A percentile compares a stretch with the other conserved stretches of the same genome.
Evolutionary conservation across 2,329 filamentous ascomycete species (phyloP).

Genomic region (Pseudocercospora musae): DNA sequence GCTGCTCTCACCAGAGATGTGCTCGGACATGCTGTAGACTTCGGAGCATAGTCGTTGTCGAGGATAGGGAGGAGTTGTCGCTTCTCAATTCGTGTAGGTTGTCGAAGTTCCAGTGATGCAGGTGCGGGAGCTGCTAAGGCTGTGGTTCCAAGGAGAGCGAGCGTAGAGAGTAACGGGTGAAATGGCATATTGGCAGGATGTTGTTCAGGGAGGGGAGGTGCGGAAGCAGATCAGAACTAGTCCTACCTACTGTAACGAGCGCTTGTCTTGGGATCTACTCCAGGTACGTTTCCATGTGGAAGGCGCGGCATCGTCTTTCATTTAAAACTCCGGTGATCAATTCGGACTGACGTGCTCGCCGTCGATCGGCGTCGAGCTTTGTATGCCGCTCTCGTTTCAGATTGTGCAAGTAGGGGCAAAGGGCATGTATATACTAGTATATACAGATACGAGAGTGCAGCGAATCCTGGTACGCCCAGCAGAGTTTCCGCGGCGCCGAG

Average conservation of each 20-base stretch:
- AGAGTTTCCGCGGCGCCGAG: no score
- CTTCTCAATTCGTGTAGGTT: constrained; percentile 3
- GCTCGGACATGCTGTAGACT: constrained; percentile 39
- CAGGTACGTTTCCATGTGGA: neutral
- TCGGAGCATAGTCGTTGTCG: constrained; percentile 31
- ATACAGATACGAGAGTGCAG: no score
- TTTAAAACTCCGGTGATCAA: neutral
- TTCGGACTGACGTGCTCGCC: neutral
- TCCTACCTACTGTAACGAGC: neutral
- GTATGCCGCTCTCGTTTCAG: neutral
- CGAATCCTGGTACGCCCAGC: neutral
- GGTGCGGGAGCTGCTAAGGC: constrained; percentile 6
- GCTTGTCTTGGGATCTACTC: neutral
- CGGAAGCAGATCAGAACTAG: neutral
- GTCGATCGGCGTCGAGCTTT: neutral
- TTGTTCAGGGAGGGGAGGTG: neutral
- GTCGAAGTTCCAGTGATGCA: neutral
- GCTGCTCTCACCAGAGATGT: constrained; percentile 38
- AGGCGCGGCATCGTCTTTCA: neutral
- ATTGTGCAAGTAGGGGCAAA: constrained; percentile 7
- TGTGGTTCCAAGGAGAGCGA: constrained; percentile 5
- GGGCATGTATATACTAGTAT: no score
- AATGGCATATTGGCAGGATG: constrained; percentile 5
- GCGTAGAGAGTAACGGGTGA: constrained; percentile 1
- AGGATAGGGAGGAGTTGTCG: constrained; percentile 6